Base-by-base conservation (phyloP, 805 yeast genomes). In the Suhomyces prunicola region DNA sequence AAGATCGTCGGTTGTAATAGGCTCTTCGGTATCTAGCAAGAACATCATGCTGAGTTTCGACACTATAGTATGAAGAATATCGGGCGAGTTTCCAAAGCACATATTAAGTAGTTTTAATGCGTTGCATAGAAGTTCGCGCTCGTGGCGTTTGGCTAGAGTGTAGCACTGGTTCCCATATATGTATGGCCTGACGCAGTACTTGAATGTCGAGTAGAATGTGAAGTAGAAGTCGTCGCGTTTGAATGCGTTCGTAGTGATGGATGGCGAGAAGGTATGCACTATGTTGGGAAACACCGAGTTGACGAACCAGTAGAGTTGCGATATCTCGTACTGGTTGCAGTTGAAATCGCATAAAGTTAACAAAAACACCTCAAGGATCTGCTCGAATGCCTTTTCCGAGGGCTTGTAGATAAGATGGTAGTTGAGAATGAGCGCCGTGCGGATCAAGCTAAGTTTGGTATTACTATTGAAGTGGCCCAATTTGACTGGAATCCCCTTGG, bases 321-420 rank as follows among this genome's bases (percentile, higher is more conserved):
- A 31, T 19, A 45, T 54, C 17, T 58, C 63, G 27, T 50, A n/a
- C 47, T 60, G 57, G 50, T 64, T 65, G 33, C 64, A 54, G 54
- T 67, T 67, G 51, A 60, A 71, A 56, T 73, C 78, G 17, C 66
- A 60, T 22, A 65, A 54, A 1, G 64, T 42, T 39, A 60, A 54
- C 10, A 58, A 47, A 26, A 66, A 58, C 52, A 53, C 41, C 17
- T 48, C 54, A 10, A 59, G 31, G 5, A 58, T n/a, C 13, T 45
- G 45, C 3, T 36, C 41, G 24, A 19, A 44, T 13, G 45, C 45
- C 1, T 22, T 42, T 6, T 41, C 39, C 9, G 44, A 24, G 22
- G 29, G 17, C 13, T 40, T 23, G 1, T 23, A 40, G 5, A 46
- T 35, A 6, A 58, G 33, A n/a, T 27, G 45, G 45, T 35, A 45